These are phyloP conservation scores for Penicillium manginii DNA, from an alignment of 495 filamentous ascomycete genomes.

Conservation along the genomic window DNA sequence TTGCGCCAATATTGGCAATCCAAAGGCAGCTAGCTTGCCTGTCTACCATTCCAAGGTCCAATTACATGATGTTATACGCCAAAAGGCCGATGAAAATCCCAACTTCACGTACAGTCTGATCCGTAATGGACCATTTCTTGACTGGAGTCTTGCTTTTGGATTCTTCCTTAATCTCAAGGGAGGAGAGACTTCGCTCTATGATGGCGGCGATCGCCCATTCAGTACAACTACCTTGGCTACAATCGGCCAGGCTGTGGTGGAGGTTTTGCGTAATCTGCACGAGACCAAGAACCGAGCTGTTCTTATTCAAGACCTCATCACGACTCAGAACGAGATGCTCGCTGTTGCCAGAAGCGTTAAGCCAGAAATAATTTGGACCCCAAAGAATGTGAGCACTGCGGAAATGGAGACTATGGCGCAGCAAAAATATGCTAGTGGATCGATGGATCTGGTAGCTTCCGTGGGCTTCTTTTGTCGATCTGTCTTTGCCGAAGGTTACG, in stretches of 20 bases:
- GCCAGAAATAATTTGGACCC: slow-evolving; percentile 11
- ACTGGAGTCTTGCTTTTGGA: background rate
- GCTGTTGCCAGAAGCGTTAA: slow-evolving; percentile 9
- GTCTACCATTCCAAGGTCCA: slow-evolving; percentile 5
- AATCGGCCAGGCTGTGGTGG: slow-evolving; percentile 35
- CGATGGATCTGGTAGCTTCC: slow-evolving; percentile 1
- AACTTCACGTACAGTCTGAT: slow-evolving; percentile 2
- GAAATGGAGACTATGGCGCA: slow-evolving; percentile 8
- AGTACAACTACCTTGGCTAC: slow-evolving; percentile 28
- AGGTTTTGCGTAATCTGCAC: slow-evolving; percentile 29
- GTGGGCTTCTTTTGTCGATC: slow-evolving; percentile 15
- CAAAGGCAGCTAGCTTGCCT: background rate
- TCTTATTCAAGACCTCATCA: slow-evolving; percentile 25
- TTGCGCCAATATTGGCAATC: background rate
- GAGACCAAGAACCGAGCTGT: slow-evolving; percentile 38
- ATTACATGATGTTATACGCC: background rate
- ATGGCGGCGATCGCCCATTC: slow-evolving; percentile 31
- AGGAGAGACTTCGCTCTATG: slow-evolving; percentile 12
- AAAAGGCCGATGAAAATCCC: slow-evolving; percentile 1
- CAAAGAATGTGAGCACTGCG: slow-evolving; percentile 11
- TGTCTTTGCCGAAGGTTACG: slow-evolving; percentile 16
- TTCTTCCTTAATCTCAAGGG: slow-evolving; percentile 2
- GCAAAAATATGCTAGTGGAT: slow-evolving; percentile 3
- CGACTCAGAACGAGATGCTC: slow-evolving; percentile 31
- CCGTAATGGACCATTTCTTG: background rate